Evolutionary conservation across 306 rosid genomes (phyloP), one percentile per base, ranked within the genome.

Genomic region (Morella rubra): DNA sequence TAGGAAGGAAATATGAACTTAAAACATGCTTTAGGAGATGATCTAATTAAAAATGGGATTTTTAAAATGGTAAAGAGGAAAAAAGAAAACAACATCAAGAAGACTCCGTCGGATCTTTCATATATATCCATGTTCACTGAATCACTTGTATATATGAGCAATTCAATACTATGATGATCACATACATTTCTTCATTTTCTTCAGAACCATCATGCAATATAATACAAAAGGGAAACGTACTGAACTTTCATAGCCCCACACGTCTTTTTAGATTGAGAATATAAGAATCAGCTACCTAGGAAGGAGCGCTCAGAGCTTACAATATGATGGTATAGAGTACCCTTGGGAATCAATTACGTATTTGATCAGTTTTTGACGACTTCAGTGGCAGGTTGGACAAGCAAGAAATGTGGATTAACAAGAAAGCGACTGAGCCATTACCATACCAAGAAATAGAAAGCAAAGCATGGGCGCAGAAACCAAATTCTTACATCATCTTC

Each of bases 401-500:
- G 81, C 45, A 64, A 74, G 82, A 76, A 27, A 42, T 20, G 50
- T 37, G 47, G 76, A 49, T 71, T 76, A 78, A 72, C 74, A 85
- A 73, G 24, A 73, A 44, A 61, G 78, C 72, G 51, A 72, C 59
- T 8, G 80, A 47, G 10, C n/a, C 61, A 41, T 13, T 19, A 60
- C 11, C 27, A 6, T 56, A 32, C 77, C 69, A 44, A 62, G 75
- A 65, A 70, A 73, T 53, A 49, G 16, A 19, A 41, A 61, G 61
- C 24, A 68, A 76, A 27, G 56, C 75, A 3, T 47, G 76, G 78
- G 86, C 84, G 54, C 79, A 73, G 75, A 89, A 81, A 79, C 85
- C 80, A 24, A 79, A 81, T 71, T 72, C 90, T 51, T 89, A 74
- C 85, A 80, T 90, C 76, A 72, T 85, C 80, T 90, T 90, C 86